Conservation (phyloP, 1,284 basidiomycete genomes). For the Kalmanozyma brasiliensis region DNA sequence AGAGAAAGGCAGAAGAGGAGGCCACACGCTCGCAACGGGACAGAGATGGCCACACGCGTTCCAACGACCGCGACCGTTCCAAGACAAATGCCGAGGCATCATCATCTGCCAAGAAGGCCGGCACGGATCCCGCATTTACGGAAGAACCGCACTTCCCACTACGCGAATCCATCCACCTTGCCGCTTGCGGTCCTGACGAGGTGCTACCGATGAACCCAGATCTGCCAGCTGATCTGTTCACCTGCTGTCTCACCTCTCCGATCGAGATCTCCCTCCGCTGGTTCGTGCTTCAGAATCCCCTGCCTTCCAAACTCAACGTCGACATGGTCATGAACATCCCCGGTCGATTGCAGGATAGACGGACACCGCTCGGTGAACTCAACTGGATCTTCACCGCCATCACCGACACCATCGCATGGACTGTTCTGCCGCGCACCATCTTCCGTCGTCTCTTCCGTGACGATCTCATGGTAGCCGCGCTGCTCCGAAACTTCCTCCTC, state of each 20-base stretch:
- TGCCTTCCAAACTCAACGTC: constrained; percentile 72
- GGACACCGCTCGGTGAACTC: constrained; percentile 94
- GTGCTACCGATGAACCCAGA: constrained; percentile 94
- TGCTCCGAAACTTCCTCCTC: constrained; percentile 95
- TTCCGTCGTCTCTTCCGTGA: constrained; percentile 95
- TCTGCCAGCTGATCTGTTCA: constrained; percentile 95
- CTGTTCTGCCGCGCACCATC: constrained; percentile 89
- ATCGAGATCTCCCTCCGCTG: constrained; percentile 97
- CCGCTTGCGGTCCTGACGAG: constrained; percentile 91
- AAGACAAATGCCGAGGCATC: constrained; percentile 15
- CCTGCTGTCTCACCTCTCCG: constrained; percentile 94
- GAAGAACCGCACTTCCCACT: constrained; percentile 73
- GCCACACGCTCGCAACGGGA: constrained; percentile 64
- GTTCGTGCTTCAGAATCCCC: constrained; percentile 89
- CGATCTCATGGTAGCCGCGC: constrained; percentile 92
- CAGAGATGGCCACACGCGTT: constrained; percentile 56
- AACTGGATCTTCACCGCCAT: constrained; percentile 99
- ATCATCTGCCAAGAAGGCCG: constrained; percentile 22
- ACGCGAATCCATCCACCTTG: constrained; percentile 91
- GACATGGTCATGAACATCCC: constrained; percentile 97
- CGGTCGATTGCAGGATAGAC: constrained; percentile 92
- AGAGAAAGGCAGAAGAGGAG: constrained; percentile 83
- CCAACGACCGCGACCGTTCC: constrained; percentile 23
- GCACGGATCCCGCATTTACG: constrained; percentile 17
- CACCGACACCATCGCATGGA: constrained; percentile 99